Base-by-base conservation (phyloP, 2,329 filamentous ascomycete genomes). In the Clonostachys solani region DNA sequence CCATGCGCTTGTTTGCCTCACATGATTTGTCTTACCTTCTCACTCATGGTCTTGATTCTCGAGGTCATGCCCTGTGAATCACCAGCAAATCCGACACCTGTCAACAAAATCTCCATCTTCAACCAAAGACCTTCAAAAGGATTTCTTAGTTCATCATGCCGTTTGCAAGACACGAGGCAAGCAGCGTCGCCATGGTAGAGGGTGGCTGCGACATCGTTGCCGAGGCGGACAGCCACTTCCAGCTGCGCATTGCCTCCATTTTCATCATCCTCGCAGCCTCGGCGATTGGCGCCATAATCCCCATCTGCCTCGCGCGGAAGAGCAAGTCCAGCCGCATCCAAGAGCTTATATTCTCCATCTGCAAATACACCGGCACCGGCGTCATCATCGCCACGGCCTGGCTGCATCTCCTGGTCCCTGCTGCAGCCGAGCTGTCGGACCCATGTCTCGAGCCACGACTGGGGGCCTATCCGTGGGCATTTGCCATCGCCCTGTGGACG, bases 341-440 rank as follows among this genome's bases (percentile, higher is more conserved):
- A 3, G 79, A 83, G 49, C 81, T 82, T 66, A 78, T 82, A 6
- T 95, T 96, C 68, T 95, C 96, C 65, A 70, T 92, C 47, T 87
- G 87, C 55, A 96, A 95, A 64, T 96, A 92, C 68, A 90, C 96
- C 61, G 92, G 92, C 53, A 94, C 90, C 0, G 92, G 92, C 41
- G 91, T 96, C 53, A 96, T 97, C 59, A 81, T 96, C 54, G 87
- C 89, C 6, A 97, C 92, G 2, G 89, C 92, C 0, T 96, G 95
- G 65, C 92, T 97, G 65, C 92, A 96, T 65, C 72, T 92, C 3
- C 76, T 97, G 10, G 84, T 83, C 1, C 92, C 92, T 0, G 92
- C 92, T 6, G 81, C 87, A 49, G 86, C 91, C 49, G 87, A 88
- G 1, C 73, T 96, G 19, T 78, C 72, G 19, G 79, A 90, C 52